Evolutionary conservation across 768 basidiomycete genomes (phyloP).

Genomic region (Suillus subalutaceus): DNA sequence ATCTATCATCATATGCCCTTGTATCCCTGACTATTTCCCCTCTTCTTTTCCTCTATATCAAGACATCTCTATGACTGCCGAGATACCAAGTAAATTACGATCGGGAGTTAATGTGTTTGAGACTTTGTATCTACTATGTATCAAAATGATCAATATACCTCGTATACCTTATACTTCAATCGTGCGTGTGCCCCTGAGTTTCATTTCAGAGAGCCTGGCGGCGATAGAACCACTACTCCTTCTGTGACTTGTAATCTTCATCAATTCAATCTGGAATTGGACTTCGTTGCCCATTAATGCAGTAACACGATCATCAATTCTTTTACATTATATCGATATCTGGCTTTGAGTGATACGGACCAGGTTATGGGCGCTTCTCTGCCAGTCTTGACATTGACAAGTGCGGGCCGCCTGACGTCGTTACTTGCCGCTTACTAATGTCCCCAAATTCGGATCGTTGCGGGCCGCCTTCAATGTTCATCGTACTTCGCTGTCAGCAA

Average conservation of each 20-base stretch:
- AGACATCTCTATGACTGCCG: constrained; percentile 22
- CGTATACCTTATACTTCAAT: background rate
- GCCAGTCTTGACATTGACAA: background rate
- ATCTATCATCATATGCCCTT: constrained; percentile 25
- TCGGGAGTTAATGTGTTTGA: constrained; percentile 26
- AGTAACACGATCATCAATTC: no score
- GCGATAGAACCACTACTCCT: background rate
- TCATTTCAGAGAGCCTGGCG: no score
- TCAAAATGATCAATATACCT: background rate
- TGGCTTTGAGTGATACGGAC: background rate
- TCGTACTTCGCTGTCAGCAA: no score
- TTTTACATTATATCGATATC: no score
- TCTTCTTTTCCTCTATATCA: constrained; percentile 3
- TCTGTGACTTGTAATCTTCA: no score
- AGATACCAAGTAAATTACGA: constrained; percentile 35
- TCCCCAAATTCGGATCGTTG: no score
- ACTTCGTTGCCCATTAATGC: no score
- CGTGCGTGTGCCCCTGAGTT: background rate
- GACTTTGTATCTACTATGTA: constrained; percentile 32
- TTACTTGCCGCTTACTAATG: no score
- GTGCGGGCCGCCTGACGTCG: no score
- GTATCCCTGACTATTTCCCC: constrained; percentile 29
- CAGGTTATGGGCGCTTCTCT: background rate
- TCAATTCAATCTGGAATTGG: no score
- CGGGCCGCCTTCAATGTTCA: no score